A percentile compares a stretch with the other conserved stretches of the same genome.
phyloP scores from a whole-genome alignment of 768 basidiomycete genomes.

The Grammothele lineata region DNA sequence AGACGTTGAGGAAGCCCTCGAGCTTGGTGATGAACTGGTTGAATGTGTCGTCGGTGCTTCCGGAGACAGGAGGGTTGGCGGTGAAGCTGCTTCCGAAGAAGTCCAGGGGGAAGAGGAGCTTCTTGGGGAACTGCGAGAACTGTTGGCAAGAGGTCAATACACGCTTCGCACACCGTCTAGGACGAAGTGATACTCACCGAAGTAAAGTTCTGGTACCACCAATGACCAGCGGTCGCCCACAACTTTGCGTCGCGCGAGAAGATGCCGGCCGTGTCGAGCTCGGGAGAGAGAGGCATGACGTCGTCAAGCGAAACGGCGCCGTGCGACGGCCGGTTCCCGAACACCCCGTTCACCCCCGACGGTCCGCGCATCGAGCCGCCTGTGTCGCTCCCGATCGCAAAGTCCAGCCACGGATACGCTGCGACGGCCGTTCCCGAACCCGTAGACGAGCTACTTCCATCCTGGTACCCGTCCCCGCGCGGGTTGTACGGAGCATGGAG shows the following conservation, averaged over 20 bases:
- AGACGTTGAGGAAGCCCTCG: conserved; percentile 24
- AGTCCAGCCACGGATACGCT: conserved; percentile 27
- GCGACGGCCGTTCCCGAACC: conserved; percentile 24
- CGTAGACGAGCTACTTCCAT: conserved; percentile 26
- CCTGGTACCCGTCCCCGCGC: conserved; percentile 30
- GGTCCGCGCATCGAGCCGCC: conserved; percentile 30
- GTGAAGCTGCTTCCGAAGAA: conserved; percentile 23
- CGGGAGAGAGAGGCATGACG: conserved; percentile 28
- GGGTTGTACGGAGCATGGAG: conserved; percentile 29
- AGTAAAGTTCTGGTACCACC: conserved; percentile 28
- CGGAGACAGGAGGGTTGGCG: conserved; percentile 16
- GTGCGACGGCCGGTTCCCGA: conserved; percentile 26
- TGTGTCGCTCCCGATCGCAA: conserved; percentile 27
- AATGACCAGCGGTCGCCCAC: conserved; percentile 23
- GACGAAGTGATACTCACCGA: conserved; percentile 15
- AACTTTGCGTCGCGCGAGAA: conserved; percentile 26
- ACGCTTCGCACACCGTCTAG: no score
- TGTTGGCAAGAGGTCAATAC: no score
- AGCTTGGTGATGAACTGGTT: conserved; percentile 24
- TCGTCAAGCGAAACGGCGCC: conserved; percentile 25
- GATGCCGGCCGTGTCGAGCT: conserved; percentile 25
- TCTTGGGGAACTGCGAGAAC: conserved; percentile 25
- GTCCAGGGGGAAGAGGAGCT: conserved; percentile 25
- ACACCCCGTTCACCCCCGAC: conserved; percentile 26
- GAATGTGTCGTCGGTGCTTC: conserved; percentile 20